Evolutionary conservation across 305 asterid genomes (phyloP).

Genomic region (Fraxinus angustifolia): DNA sequence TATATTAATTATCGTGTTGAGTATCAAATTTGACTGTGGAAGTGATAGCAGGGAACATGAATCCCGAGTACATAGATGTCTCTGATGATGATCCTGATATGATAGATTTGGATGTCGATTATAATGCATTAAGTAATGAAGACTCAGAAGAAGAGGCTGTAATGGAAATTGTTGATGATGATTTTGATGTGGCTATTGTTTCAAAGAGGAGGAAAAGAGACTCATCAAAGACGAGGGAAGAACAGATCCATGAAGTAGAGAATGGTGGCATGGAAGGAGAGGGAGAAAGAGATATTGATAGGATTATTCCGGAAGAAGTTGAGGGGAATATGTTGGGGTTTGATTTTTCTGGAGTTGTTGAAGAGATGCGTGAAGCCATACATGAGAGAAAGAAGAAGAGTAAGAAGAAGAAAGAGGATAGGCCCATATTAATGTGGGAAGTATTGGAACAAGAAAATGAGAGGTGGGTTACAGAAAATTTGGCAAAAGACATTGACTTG

Average conservation of each 20-base stretch:
- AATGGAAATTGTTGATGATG: constrained; percentile 30
- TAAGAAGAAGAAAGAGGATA: constrained; percentile 36
- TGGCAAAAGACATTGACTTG: constrained; percentile 40
- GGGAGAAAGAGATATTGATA: constrained; percentile 8
- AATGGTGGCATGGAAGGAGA: constrained; percentile 30
- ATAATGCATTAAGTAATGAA: constrained; percentile 28
- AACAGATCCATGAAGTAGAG: constrained; percentile 13
- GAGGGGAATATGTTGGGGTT: constrained; percentile 1
- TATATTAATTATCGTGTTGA: background rate
- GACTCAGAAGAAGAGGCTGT: constrained; percentile 30
- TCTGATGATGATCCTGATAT: constrained; percentile 36
- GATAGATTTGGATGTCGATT: constrained; percentile 50
- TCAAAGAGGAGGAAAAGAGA: constrained; percentile 46
- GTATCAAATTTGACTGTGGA: constrained; percentile 10
- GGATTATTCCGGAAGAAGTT: constrained; percentile 17
- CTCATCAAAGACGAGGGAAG: constrained; percentile 24
- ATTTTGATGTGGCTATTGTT: constrained; percentile 12
- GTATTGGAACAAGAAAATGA: constrained; percentile 61
- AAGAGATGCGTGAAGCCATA: constrained; percentile 15
- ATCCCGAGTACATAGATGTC: constrained; percentile 28
- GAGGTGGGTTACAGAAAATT: constrained; percentile 65
- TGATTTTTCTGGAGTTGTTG: constrained; percentile 13
- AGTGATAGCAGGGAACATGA: constrained; percentile 42
- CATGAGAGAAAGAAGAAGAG: constrained; percentile 36
- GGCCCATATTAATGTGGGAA: constrained; percentile 66